Evolutionary conservation across 2,329 filamentous ascomycete species (phyloP), one percentile per base, ranked within the genome.

Genomic region (Colletotrichum liaoningense): DNA sequence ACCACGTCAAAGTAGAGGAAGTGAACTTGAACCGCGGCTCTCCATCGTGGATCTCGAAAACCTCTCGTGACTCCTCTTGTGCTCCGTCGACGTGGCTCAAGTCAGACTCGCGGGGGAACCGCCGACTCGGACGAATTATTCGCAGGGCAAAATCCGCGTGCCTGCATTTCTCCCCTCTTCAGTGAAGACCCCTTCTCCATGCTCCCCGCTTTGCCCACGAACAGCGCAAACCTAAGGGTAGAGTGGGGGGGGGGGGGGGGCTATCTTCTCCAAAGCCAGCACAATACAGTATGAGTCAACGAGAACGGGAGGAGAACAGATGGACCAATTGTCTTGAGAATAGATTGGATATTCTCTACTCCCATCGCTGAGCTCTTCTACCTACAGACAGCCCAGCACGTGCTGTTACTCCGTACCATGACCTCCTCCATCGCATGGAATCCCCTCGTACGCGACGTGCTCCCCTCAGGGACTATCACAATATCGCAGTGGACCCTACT

Each of bases 241-340:
- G 5, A 55, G 52, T 33, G 16, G 11, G 63, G 24, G 7, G 8
- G 28, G 28, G 28, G 28, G 24, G 46, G 26, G 24, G 24, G 46
- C 26, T 26, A 26, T 3, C 26, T 26, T 26, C 26, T 26, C 26
- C 26, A 26, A 26, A 3, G 49, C n/a, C 33, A 38, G 33, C 35
- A 49, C 56, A 67, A 60, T 46, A 26, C 30, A 42, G 54, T 16
- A 24, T 59, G 55, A 66, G 67, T 46, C 42, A 46, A 46, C 16
- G 60, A 60, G 55, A 54, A 6, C 28, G 26, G 60, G 42, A 33
- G 19, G 7, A 54, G 12, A 33, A 16, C 33, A 16, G 24, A 52
- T 6, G 22, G 16, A n/a, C n/a, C 42, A 16, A 9, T n/a, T 22
- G 35, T 35, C 12, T 24, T n/a, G 49, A 42, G 30, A n/a, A 38